Evolutionary conservation across 2,329 filamentous ascomycete species (phyloP), one percentile per base, ranked within the genome.

Genomic region (Tolypocladium ovalisporum): DNA sequence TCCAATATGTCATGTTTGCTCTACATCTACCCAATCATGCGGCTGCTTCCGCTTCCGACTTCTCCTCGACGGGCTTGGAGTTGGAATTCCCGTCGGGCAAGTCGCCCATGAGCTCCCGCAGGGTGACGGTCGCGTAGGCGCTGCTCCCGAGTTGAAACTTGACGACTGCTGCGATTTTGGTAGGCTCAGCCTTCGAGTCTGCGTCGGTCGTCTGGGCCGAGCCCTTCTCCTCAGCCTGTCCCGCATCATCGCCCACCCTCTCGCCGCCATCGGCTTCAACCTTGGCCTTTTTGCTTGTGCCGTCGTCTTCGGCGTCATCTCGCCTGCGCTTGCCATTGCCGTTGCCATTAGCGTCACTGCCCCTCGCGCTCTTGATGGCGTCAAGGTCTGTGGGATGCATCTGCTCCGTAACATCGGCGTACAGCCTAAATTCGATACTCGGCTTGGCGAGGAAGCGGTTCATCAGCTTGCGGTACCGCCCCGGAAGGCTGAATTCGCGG

Each of bases 351-450:
- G 34, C 58, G 22, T 57, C 57, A 27, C 42, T 56, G 52, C 9
- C 47, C 56, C 62, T 64, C 61, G 73, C 70, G 39, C 74, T 73
- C 59, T 77, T 76, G 60, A 93, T 73, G 54, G 80, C 74, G 64
- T 97, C 89, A 57, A 94, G 67, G 70, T 99, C 94, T 0, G 94
- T 99, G 59, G 88, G 83, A 4, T 96, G 87, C 73, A 97, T 85
- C 73, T 97, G 92, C 73, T 95, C 85, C 37, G 87, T 83, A 36
- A 87, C 84, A 34, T 85, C 80, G 4, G 68, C 67, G 68, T 97
- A 97, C 6, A 77, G 73, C 66, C 81, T 85, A 13, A 96, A 81
- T 58, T 89, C 82, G 58, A 85, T 87, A 13, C 79, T 81, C 9
- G 89, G 82, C 9, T 78, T 72, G 2, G 83, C 80, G 54, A 85